These are phyloP conservation scores for Aphanocladium album DNA, from an alignment of 2,329 filamentous ascomycete species.

Conservation along the genomic window DNA sequence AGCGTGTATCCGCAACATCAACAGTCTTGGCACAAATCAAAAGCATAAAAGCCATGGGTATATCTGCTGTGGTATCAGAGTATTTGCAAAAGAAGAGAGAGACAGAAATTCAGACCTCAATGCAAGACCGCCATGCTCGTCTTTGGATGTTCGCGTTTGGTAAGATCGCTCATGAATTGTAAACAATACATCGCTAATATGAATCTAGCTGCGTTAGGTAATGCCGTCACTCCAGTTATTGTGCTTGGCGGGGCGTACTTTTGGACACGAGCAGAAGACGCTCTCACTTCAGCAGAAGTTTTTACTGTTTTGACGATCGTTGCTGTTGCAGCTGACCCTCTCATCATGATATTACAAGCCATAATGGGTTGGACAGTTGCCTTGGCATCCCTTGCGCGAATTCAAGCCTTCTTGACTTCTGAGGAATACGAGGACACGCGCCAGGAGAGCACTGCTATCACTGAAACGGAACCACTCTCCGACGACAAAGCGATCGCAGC, in stretches of 20 bases:
- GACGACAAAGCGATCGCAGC: background rate
- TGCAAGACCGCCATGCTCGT: constrained; percentile 2
- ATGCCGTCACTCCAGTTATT: background rate
- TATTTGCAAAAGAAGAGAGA: background rate
- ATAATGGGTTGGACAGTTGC: background rate
- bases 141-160: background rate
- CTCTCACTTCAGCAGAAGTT: background rate
- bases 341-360: background rate
- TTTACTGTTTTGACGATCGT: background rate
- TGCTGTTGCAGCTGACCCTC: background rate
- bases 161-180: too few relatives aligned
- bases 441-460: background rate
- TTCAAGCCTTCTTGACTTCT: background rate
- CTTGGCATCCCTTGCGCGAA: background rate
- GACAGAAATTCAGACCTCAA: background rate
- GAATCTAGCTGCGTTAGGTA: background rate
- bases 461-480: background rate
- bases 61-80: background rate
- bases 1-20: background rate
- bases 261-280: background rate
- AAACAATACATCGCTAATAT: background rate
- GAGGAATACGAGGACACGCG: background rate
- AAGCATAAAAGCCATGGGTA: constrained; percentile 5
- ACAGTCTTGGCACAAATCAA: constrained; percentile 1
- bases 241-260: background rate